phyloP scores from a whole-genome alignment of 2,329 filamentous ascomycete species.

The Corynespora cassiicola region DNA sequence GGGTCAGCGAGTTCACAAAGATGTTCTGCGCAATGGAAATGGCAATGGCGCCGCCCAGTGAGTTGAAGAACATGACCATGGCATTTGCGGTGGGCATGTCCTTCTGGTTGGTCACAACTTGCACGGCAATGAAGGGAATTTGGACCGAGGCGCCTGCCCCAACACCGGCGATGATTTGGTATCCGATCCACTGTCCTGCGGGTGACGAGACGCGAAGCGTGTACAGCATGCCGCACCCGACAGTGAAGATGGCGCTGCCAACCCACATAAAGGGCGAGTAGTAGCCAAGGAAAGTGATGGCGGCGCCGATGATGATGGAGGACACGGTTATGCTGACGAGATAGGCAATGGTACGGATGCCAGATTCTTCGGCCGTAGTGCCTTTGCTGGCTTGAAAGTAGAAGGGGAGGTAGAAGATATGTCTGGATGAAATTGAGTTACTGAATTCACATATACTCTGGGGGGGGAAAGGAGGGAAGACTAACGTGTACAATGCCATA shows the following conservation, averaged over 20 bases:
- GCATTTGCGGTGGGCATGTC: slow-evolving; percentile 54
- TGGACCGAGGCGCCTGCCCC: slow-evolving; percentile 53
- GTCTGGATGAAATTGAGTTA: slow-evolving; percentile 20
- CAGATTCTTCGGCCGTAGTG: slow-evolving; percentile 45
- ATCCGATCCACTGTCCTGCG: slow-evolving; percentile 46
- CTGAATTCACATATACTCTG: slow-evolving; percentile 2
- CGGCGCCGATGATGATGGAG: slow-evolving; percentile 32
- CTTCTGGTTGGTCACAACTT: slow-evolving; percentile 45
- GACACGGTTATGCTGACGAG: slow-evolving; percentile 35
- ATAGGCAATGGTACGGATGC: slow-evolving; percentile 42
- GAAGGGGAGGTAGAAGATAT: slow-evolving; percentile 48
- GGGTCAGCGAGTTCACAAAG: slow-evolving; percentile 69
- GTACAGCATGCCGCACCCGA: slow-evolving; percentile 47
- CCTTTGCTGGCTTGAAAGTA: slow-evolving; percentile 54
- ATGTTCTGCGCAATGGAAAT: slow-evolving; percentile 71
- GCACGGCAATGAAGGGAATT: slow-evolving; percentile 52
- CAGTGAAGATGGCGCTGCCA: slow-evolving; percentile 41
- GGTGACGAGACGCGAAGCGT: slow-evolving; percentile 36
- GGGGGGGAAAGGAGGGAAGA: slow-evolving; percentile 1
- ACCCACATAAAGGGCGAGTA: slow-evolving; percentile 48
- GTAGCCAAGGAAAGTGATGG: slow-evolving; percentile 34
- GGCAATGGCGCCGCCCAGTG: slow-evolving; percentile 69
- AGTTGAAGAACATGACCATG: slow-evolving; percentile 65
- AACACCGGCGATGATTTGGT: slow-evolving; percentile 45
- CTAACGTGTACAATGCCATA: slow-evolving; percentile 46